Base-by-base conservation (phyloP, 2,329 filamentous ascomycete genomes). In the Colletotrichum musicola region DNA sequence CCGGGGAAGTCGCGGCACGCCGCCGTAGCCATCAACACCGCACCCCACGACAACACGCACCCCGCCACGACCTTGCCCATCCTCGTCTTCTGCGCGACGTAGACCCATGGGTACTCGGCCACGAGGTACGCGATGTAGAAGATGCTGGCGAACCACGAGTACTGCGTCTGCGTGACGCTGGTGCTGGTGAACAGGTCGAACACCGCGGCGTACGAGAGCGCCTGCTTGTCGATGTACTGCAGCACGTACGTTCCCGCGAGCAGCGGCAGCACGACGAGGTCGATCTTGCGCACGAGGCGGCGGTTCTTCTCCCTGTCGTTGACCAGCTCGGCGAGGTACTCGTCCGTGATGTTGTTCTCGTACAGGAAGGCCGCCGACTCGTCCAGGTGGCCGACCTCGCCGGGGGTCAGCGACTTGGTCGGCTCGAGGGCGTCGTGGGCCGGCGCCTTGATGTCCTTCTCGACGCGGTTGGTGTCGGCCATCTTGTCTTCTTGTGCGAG, bases 181-280 rank as follows among this genome's bases (percentile, higher is more conserved):
- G 85, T 86, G 22, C 81, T 81, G 13, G 77, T 75, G 68, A 88
- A 84, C 0, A 89, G 77, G 55, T 88, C 87, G 68, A 88, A 88
- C 0, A 89, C 84, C 2, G 86, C 85, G 0, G 83, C 81, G 73
- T 88, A 88, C 0, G 81, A 81, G 5, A 88, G 76, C 0, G 85
- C 83, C 69, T 85, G 82, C 75, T 89, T 89, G 75, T 88, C 86
- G 72, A 88, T 84, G 68, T 85, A 88, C 70, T 88, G 86, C 6
- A 88, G 77, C 3, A 84, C 75, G 55, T 83, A 86, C 0, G 84
- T 86, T 1, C 81, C 81, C 44, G 80, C 81, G 3, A 89, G 81
- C 6, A 88, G 77, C 0, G 86, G 87, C 69, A 88, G 79, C 9
- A 89, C 72, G 0, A 82, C 73, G 65, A 82, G 77, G 66, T 88